These are phyloP conservation scores for Alternaria arbusti DNA, from an alignment of 2,329 filamentous ascomycete species.

Conservation along the genomic window DNA sequence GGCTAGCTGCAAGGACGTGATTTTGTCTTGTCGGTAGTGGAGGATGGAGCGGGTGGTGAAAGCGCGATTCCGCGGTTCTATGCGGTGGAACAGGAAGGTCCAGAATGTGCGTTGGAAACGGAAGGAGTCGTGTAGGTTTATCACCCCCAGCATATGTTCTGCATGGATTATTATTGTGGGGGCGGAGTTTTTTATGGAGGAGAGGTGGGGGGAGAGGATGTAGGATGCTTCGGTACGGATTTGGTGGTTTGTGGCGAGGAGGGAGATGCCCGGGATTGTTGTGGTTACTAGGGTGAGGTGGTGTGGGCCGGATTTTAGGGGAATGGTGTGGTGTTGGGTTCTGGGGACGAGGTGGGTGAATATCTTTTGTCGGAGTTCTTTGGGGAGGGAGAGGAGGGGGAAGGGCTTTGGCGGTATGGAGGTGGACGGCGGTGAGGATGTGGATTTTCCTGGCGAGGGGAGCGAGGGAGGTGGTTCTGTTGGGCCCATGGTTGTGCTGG, in stretches of 20 bases:
- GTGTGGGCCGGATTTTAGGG: neutral
- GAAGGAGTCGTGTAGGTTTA: neutral
- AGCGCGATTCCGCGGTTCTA: neutral
- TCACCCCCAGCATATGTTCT: neutral
- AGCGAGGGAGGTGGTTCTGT: neutral
- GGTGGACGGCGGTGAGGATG: neutral
- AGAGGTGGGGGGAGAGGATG: neutral
- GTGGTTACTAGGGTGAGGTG: constrained; percentile 7
- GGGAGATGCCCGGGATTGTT: neutral
- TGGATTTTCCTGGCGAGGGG: neutral
- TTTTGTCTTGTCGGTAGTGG: neutral
- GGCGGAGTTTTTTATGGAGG: neutral
- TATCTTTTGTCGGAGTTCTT: constrained; percentile 13
- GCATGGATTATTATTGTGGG: neutral
- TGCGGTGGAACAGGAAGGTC: neutral
- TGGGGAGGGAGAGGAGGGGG: constrained; percentile 9
- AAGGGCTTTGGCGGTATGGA: neutral
- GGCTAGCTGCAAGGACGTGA: neutral
- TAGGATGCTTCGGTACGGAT: constrained; percentile 4
- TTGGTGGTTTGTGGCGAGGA: constrained; percentile 4
- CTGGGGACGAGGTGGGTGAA: constrained; percentile 3
- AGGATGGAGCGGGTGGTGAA: neutral
- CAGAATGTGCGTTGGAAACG: neutral
- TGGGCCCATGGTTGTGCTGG: neutral
- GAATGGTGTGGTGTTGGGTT: neutral